These are phyloP conservation scores for Middelhovenomyces tepae DNA, from an alignment of 805 yeast genomes.

Conservation along the genomic window DNA sequence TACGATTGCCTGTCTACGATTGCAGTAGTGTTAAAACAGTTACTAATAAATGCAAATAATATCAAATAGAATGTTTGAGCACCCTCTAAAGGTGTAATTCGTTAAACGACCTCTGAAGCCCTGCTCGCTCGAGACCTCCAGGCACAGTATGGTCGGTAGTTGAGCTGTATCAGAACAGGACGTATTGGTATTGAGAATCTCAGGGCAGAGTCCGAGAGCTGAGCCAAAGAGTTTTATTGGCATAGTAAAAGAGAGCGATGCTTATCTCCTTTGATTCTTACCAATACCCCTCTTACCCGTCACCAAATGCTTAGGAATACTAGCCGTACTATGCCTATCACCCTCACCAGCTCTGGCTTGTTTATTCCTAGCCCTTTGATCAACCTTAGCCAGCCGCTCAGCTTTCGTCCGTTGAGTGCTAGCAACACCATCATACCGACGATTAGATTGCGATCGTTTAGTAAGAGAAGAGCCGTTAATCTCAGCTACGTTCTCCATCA, in stretches of 20 bases:
- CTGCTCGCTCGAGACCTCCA: too few relatives aligned
- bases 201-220: too few relatives aligned
- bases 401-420: slow-evolving; percentile 70
- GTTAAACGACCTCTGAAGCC: too few relatives aligned
- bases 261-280: slow-evolving; percentile 77
- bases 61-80: too few relatives aligned
- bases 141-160: too few relatives aligned
- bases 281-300: slow-evolving; percentile 97
- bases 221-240: too few relatives aligned
- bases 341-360: slow-evolving; percentile 91
- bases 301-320: slow-evolving; percentile 88
- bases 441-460: slow-evolving; percentile 54
- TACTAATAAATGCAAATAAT: too few relatives aligned
- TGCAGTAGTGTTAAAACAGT: too few relatives aligned
- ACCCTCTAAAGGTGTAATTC: too few relatives aligned
- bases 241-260: not conserved
- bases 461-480: slow-evolving; percentile 28
- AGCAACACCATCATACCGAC: slow-evolving; percentile 77
- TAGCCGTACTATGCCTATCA: slow-evolving; percentile 81
- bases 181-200: too few relatives aligned
- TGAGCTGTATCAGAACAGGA: too few relatives aligned
- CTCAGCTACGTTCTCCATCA: slow-evolving; percentile 43
- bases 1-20: too few relatives aligned
- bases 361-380: slow-evolving; percentile 90
- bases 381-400: slow-evolving; percentile 76